A percentile compares a stretch with the other conserved stretches of the same genome.
These are phyloP conservation scores for Aspergillus calidoustus DNA, from an alignment of 2,329 filamentous ascomycete species.

Conservation along the genomic window DNA sequence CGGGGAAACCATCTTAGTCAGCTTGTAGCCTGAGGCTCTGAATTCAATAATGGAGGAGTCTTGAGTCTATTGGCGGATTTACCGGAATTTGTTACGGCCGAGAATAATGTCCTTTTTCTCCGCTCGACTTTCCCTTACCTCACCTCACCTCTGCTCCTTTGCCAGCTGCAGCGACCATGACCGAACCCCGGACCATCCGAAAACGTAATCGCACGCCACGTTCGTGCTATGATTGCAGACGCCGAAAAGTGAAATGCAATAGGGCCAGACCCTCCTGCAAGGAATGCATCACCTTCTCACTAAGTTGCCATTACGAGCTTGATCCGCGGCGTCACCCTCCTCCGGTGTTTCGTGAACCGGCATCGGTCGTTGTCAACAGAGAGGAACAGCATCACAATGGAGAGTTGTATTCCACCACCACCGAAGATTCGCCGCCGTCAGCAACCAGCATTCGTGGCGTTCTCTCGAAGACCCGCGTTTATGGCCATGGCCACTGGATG, in stretches of 20 bases:
- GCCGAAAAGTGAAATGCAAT: slow-evolving; percentile 38
- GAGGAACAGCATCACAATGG: background rate
- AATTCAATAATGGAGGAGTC: too few relatives aligned
- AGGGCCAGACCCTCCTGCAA: slow-evolving; percentile 28
- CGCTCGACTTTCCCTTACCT: too few relatives aligned
- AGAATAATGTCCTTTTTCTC: too few relatives aligned
- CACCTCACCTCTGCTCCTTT: background rate
- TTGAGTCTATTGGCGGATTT: too few relatives aligned
- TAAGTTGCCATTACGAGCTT: slow-evolving; percentile 23
- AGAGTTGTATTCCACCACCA: background rate
- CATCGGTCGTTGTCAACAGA: background rate
- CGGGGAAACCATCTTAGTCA: too few relatives aligned
- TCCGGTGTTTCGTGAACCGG: background rate
- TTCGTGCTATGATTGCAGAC: slow-evolving; percentile 36
- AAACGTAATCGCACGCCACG: slow-evolving; percentile 28
- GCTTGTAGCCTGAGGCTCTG: too few relatives aligned
- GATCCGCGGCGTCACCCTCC: background rate
- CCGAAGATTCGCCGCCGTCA: background rate
- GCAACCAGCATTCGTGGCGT: slow-evolving; percentile 21
- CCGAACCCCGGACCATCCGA: background rate
- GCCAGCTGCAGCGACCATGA: background rate
- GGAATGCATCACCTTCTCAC: slow-evolving; percentile 25
- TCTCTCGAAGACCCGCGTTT: slow-evolving; percentile 31
- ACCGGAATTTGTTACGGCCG: too few relatives aligned
- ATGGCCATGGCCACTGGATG: slow-evolving; percentile 34